Conservation (phyloP, 202 grass and related monocot species). For the Saccharum hybrid region DNA sequence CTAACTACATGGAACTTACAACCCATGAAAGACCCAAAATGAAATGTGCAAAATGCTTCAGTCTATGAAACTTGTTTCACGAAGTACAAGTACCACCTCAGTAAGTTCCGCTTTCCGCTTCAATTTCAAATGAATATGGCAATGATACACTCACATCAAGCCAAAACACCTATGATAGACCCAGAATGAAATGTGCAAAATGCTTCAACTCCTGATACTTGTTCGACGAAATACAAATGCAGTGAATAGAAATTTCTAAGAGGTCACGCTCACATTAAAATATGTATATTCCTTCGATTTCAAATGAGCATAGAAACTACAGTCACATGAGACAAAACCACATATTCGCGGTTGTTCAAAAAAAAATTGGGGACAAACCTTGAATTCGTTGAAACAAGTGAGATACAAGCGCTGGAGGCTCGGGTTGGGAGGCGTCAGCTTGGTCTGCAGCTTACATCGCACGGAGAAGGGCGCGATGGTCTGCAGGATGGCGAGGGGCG, state of each 20-base stretch:
- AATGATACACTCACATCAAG: constrained; percentile 12
- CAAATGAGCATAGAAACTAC: constrained; percentile 15
- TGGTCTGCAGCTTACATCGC: constrained; percentile 90
- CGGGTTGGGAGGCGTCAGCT: constrained; percentile 52
- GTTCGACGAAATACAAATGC: background rate
- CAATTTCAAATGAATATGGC: constrained; percentile 34
- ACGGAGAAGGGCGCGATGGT: constrained; percentile 83
- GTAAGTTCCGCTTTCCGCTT: constrained; percentile 10
- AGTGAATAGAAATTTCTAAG: background rate
- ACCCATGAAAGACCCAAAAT: background rate
- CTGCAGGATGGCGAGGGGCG: constrained; percentile 86
- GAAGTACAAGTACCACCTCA: background rate
- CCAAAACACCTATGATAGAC: background rate
- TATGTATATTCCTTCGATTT: constrained; percentile 31
- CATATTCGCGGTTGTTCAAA: background rate
- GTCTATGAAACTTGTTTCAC: background rate
- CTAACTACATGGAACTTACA: background rate
- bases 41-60: constrained; percentile 15
- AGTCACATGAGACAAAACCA: constrained; percentile 5
- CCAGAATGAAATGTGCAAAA: constrained; percentile 2
- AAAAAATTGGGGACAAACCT: constrained; percentile 47
- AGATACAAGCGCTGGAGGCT: constrained; percentile 68
- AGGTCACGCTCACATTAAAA: background rate
- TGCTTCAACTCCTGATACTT: background rate
- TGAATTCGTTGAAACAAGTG: constrained; percentile 81